These are phyloP conservation scores for Proliferodiscus dingleyae DNA, from an alignment of 2,329 filamentous ascomycete genomes.

Conservation along the genomic window DNA sequence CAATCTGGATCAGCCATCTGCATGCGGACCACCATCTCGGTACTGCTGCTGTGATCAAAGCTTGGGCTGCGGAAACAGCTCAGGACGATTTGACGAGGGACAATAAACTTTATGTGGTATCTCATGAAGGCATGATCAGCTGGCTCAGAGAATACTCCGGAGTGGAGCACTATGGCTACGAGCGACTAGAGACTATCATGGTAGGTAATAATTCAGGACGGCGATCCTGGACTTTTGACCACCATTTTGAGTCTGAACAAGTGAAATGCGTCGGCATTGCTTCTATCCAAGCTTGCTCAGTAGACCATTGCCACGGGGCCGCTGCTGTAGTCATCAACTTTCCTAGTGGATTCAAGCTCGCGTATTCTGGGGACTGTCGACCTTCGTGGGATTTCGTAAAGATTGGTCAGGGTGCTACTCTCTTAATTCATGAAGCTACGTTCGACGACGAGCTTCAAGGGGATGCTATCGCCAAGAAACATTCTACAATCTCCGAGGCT, in stretches of 20 bases:
- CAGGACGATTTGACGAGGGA: slow-evolving; percentile 36
- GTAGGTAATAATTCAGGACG: slow-evolving; percentile 5
- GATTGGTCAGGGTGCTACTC: slow-evolving; percentile 69
- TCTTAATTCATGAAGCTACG: slow-evolving; percentile 92
- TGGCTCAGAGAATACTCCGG: slow-evolving; percentile 77
- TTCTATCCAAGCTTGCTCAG: slow-evolving; percentile 61
- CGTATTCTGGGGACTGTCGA: slow-evolving; percentile 91
- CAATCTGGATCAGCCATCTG: slow-evolving; percentile 90
- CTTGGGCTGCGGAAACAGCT: slow-evolving; percentile 60
- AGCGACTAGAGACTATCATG: slow-evolving; percentile 33
- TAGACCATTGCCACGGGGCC: slow-evolving; percentile 75
- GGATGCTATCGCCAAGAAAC: slow-evolving; percentile 83
- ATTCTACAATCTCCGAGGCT: slow-evolving; percentile 84
- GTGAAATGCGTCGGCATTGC: slow-evolving; percentile 55
- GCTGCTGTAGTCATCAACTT: slow-evolving; percentile 75
- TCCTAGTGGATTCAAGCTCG: slow-evolving; percentile 74
- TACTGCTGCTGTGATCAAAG: slow-evolving; percentile 71
- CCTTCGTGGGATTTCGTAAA: slow-evolving; percentile 65
- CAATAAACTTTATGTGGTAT: slow-evolving; percentile 59
- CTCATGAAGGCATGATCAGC: slow-evolving; percentile 63
- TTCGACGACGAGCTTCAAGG: slow-evolving; percentile 79
- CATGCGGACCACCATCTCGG: slow-evolving; percentile 97
- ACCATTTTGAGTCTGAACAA: slow-evolving; percentile 35
- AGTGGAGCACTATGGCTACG: slow-evolving; percentile 72
- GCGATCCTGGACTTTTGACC: slow-evolving; percentile 16